phyloP scores from a whole-genome alignment of 2,329 filamentous ascomycete genomes.

The Alternaria sp. region DNA sequence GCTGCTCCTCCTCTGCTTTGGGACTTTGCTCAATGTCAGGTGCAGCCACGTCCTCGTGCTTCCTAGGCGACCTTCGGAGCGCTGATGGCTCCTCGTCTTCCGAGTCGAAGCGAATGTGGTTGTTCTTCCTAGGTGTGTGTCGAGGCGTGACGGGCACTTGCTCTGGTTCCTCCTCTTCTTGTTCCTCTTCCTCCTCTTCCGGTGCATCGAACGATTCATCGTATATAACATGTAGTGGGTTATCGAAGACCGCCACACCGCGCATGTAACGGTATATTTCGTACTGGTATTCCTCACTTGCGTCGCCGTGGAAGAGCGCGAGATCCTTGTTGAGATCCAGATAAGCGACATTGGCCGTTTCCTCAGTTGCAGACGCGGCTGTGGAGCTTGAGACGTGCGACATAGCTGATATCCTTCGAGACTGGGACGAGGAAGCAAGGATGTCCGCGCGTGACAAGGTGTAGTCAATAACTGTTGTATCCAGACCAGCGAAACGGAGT shows the following conservation, averaged over 20 bases:
- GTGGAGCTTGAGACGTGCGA: constrained; percentile 20
- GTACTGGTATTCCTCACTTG: constrained; percentile 62
- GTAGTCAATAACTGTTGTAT: constrained; percentile 74
- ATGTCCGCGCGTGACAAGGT: constrained; percentile 70
- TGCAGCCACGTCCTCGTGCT: not conserved
- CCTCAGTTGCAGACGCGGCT: not conserved
- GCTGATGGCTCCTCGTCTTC: constrained; percentile 10
- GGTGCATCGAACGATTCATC: not conserved
- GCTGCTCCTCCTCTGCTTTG: constrained; percentile 1
- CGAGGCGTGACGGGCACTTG: constrained; percentile 21
- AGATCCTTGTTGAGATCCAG: constrained; percentile 57
- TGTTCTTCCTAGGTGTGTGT: constrained; percentile 37
- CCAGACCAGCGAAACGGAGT: constrained; percentile 63
- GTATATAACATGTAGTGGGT: constrained; percentile 48
- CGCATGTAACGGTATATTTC: constrained; percentile 66
- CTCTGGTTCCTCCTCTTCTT: not conserved
- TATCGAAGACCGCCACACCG: constrained; percentile 54
- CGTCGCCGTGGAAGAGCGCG: constrained; percentile 58
- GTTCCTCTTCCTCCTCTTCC: not conserved
- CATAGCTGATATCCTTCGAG: constrained; percentile 16
- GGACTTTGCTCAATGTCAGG: not conserved
- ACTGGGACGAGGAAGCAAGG: constrained; percentile 17
- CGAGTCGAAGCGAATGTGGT: constrained; percentile 39
- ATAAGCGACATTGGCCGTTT: constrained; percentile 51
- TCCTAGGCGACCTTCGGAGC: constrained; percentile 15